Evolutionary conservation across 2,329 filamentous ascomycete genomes (phyloP), one percentile per base, ranked within the genome.

Genomic region (Talaromyces sp.): DNA sequence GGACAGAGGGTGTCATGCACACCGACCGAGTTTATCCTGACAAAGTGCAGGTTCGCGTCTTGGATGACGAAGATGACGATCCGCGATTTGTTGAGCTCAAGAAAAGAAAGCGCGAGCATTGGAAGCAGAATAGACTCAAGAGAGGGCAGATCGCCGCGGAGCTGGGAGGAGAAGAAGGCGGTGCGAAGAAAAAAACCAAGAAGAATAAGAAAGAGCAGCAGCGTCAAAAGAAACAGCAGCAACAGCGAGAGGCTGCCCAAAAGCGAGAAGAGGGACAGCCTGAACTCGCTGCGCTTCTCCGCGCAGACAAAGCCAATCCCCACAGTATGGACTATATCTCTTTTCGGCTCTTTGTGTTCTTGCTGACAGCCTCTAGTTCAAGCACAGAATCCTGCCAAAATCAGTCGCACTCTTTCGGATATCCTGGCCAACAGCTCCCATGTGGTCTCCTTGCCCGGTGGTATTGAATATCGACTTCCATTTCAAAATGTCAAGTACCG

Each of bases 401-500:
- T 71, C 9, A 44, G 71, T 59, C 75, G 70, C 32, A 69, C 75
- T 0, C 66, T 85, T 19, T 70, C 76, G 17, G 77, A 81, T 17
- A 85, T 88, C 51, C 64, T 84, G 25, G 73, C 81, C 59, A 77
- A 77, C 33, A 68, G 78, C 65, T 72, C 67, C 32, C 76, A 84
- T 64, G 70, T 79, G 53, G 80, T 80, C 19, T 75, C 74, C 32
- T 75, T 82, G 1, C 74, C 81, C 8, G 75, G 71, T 1, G 79
- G 78, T 3, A 71, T 77, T n/a, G 65, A 72, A 25, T 80, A 80
- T 62, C 71, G 68, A 2, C 69, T 93, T 0, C 91, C 92, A 0
- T 96, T 96, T 69, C 81, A 87, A 61, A 92, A 93, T 69, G 78
- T 83, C 61, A 89, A 86, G 49, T 92, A 92, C 71, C 85, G 86